These are phyloP conservation scores for Xylaria grammica DNA, from an alignment of 495 filamentous ascomycete genomes.

Conservation along the genomic window DNA sequence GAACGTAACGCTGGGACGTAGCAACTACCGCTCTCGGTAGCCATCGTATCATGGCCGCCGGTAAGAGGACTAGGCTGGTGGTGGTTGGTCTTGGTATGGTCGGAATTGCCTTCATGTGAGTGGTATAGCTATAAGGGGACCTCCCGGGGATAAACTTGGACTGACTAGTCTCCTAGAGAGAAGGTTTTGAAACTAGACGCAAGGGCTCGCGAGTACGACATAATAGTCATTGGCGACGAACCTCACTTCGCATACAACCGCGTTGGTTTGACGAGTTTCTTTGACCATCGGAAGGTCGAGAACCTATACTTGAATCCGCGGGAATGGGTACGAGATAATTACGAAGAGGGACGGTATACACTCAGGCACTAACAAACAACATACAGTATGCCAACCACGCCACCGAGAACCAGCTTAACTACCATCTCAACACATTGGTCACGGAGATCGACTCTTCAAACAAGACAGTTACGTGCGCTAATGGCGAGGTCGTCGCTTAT, in stretches of 20 bases:
- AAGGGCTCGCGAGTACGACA: conserved; percentile 76
- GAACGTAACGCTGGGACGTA: neutral
- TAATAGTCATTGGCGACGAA: conserved; percentile 93
- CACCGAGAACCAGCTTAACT: conserved; percentile 71
- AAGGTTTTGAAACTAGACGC: conserved; percentile 88
- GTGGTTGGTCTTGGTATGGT: conserved; percentile 96
- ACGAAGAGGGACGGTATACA: neutral
- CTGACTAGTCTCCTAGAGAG: conserved; percentile 60
- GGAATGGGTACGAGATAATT: conserved; percentile 73
- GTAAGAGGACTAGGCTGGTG: conserved; percentile 70
- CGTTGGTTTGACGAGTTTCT: conserved; percentile 93
- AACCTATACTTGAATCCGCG: conserved; percentile 87
- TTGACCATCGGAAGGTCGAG: conserved; percentile 87
- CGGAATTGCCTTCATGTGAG: conserved; percentile 90
- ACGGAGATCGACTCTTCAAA: conserved; percentile 67
- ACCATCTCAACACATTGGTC: conserved; percentile 84
- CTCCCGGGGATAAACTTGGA: conserved; percentile 6
- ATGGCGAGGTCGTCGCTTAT: conserved; percentile 74
- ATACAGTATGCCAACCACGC: conserved; percentile 36
- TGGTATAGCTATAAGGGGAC: neutral
- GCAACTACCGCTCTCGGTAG: neutral
- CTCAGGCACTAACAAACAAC: neutral
- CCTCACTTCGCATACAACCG: conserved; percentile 92
- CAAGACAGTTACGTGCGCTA: conserved; percentile 74
- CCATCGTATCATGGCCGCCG: conserved; percentile 37